These are phyloP conservation scores for Trametes maxima DNA, from an alignment of 768 basidiomycete genomes.

Conservation along the genomic window DNA sequence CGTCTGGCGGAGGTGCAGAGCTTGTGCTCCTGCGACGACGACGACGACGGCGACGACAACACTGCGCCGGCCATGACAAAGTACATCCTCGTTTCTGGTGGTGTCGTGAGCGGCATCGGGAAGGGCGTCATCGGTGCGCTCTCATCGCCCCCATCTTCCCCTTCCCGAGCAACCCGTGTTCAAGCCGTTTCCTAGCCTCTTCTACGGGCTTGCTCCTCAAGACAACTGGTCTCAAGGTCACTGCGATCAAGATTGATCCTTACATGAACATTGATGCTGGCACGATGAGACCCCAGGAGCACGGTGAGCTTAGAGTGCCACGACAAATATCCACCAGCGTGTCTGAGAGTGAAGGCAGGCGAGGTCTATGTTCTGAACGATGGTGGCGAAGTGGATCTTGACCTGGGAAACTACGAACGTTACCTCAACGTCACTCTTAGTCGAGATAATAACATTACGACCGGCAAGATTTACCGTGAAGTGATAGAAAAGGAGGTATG, in stretches of 20 bases:
- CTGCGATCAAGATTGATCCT: constrained; percentile 99
- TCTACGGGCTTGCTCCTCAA: constrained; percentile 95
- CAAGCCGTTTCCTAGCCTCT: constrained; percentile 62
- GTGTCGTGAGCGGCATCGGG: constrained; percentile 97
- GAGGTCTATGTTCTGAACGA: constrained; percentile 99
- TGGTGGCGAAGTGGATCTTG: constrained; percentile 96
- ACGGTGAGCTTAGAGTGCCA: constrained; percentile 61
- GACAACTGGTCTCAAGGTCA: constrained; percentile 94
- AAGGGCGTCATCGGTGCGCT: constrained; percentile 96
- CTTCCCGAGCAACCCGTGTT: constrained; percentile 15
- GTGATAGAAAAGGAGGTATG: constrained; percentile 95
- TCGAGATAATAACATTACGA: constrained; percentile 97
- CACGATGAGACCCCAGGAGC: constrained; percentile 98
- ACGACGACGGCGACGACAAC: constrained; percentile 2
- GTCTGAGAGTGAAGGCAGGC: constrained; percentile 46
- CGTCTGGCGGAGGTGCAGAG: constrained; percentile 12
- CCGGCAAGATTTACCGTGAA: constrained; percentile 95
- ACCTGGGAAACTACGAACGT: constrained; percentile 97
- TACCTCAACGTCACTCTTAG: constrained; percentile 95
- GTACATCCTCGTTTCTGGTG: constrained; percentile 95
- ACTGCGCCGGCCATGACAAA: constrained; percentile 68
- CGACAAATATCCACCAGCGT: background rate
- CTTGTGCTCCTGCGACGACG: constrained; percentile 19
- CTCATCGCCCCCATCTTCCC: constrained; percentile 27
- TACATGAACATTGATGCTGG: constrained; percentile 99